phyloP scores from a whole-genome alignment of 2,329 filamentous ascomycete genomes.

The Scolecobasidium constrictum region DNA sequence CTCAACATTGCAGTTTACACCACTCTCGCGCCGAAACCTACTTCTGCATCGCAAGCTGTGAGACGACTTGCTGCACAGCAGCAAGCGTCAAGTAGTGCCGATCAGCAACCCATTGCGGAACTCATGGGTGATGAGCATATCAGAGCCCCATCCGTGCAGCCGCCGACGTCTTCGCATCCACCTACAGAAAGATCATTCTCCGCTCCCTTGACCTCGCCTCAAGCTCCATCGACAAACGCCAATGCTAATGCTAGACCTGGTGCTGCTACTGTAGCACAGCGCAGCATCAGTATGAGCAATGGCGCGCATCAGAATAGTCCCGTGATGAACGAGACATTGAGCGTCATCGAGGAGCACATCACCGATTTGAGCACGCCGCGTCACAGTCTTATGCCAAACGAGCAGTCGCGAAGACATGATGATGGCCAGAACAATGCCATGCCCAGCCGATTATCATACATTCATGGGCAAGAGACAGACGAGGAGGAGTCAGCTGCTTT shows the following conservation, averaged over 20 bases:
- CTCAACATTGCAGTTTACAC: slow-evolving; percentile 44
- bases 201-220: neutral
- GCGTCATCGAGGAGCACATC: slow-evolving; percentile 95
- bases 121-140: slow-evolving; percentile 3
- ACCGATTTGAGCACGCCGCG: slow-evolving; percentile 65
- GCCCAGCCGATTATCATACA: slow-evolving; percentile 73
- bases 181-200: slow-evolving; percentile 4
- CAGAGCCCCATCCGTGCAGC: slow-evolving; percentile 8
- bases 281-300: slow-evolving; percentile 25
- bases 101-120: neutral
- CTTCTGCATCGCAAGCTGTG: slow-evolving; percentile 10
- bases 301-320: slow-evolving; percentile 40
- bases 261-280: slow-evolving; percentile 12
- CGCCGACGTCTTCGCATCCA: neutral
- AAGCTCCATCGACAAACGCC: neutral
- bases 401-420: slow-evolving; percentile 44
- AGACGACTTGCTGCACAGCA: slow-evolving; percentile 2
- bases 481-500: slow-evolving; percentile 73
- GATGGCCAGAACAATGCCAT: slow-evolving; percentile 85
- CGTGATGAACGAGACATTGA: slow-evolving; percentile 88
- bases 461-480: slow-evolving; percentile 89
- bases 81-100: neutral
- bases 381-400: slow-evolving; percentile 28
- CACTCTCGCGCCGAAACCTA: slow-evolving; percentile 42
- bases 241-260: neutral